Base-by-base conservation (phyloP, 2,329 filamentous ascomycete species). In the Nigrospora oryzae region DNA sequence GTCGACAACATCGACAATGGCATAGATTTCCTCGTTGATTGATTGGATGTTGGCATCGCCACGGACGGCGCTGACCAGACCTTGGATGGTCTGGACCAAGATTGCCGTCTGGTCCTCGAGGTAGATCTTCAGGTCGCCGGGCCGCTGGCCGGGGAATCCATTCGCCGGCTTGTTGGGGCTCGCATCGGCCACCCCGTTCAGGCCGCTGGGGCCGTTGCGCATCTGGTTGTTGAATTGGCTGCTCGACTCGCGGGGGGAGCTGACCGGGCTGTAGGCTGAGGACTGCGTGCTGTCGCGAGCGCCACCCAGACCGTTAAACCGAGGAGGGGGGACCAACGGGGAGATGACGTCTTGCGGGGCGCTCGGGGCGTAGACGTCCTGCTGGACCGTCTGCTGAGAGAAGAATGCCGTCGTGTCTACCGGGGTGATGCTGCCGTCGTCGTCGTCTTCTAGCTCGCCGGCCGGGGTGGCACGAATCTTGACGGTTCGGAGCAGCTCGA, bases 101-200 rank as follows among this genome's bases (percentile, higher is more conserved):
- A 81, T 69, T 42, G 86, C 85, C 11, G 85, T 90, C 61, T 93
- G 86, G 58, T 90, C 86, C 58, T 93, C 86, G 33, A 94, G 77
- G 59, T 89, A 90, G 48, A 86, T 77, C 79, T 75, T 77, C 44
- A 79, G 63, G 49, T 79, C 76, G 51, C 77, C 72, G 23, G 42
- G 15, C 11, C 36, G 34, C 23, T 66, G 61, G 51, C 72, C 68
- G 17, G 51, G 63, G 51, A 69, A 69, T 42, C 64, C 65, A 44
- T 73, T 72, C 17, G 61, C 59, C n/a, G 54, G 49, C 46, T 65
- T 67, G 50, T 64, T 63, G 40, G 65, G 54, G 28, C 51, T 53
- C 33, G 57, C 48, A 39, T 67, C 68, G 16, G 58, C 62, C 47
- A 57, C 61, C 40, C 67, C 69, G 47, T 68, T 70, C 34, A 54